Evolutionary conservation across 164 flowering plant genomes (phyloP).

Genomic region (Sextonia rubra): DNA sequence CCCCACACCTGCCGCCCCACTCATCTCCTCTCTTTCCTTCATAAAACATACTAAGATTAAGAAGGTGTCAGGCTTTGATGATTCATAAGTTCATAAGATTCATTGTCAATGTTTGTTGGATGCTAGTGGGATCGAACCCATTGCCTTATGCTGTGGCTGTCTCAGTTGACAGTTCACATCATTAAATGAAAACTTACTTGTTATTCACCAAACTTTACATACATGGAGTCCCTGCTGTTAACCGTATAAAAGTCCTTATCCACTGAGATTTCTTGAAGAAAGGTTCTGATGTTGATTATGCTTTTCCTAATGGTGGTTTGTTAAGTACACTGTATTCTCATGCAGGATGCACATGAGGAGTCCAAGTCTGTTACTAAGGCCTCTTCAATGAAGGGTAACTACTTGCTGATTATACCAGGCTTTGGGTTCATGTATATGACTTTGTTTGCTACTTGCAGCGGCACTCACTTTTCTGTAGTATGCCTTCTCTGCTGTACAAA

Average conservation of each 20-base stretch:
- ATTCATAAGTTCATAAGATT: too few relatives aligned
- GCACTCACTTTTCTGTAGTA: not conserved
- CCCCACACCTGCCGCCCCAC: not conserved
- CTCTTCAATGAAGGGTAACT: slow-evolving; percentile 68
- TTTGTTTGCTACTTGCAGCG: not conserved
- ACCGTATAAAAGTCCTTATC: not conserved
- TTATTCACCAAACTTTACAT: not conserved
- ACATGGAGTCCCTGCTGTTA: not conserved
- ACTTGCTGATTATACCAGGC: not conserved
- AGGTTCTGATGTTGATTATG: too few relatives aligned
- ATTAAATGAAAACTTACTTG: not conserved
- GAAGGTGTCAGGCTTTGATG: too few relatives aligned
- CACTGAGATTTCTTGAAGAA: not conserved
- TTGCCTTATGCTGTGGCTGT: too few relatives aligned
- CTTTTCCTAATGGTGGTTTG: not conserved
- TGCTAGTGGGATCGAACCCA: too few relatives aligned
- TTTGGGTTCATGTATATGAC: not conserved
- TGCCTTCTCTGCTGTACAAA: too few relatives aligned
- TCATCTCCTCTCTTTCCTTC: not conserved
- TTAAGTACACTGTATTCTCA: not conserved
- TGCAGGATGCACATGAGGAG: slow-evolving; percentile 82
- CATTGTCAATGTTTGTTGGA: too few relatives aligned
- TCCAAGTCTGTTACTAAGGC: slow-evolving; percentile 76
- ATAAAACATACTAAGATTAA: too few relatives aligned
- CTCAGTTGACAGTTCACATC: too few relatives aligned